Evolutionary conservation across 2,329 filamentous ascomycete species (phyloP).

Genomic region (Colletotrichum sansevieriae): DNA sequence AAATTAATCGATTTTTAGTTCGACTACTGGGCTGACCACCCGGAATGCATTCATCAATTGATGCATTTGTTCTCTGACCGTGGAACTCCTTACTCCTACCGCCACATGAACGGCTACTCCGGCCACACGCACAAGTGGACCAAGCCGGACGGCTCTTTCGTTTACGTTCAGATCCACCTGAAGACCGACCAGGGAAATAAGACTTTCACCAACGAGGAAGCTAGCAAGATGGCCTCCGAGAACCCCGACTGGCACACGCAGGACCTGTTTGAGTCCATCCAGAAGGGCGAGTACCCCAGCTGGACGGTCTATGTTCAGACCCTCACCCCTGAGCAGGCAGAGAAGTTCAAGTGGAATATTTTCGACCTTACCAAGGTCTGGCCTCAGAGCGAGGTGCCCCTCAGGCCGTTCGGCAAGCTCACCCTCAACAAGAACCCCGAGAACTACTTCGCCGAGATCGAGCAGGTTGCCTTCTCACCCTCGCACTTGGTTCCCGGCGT

Average conservation of each 20-base stretch:
- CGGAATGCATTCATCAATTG: conserved; percentile 73
- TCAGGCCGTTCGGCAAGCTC: conserved; percentile 71
- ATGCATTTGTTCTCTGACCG: conserved; percentile 77
- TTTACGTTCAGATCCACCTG: conserved; percentile 75
- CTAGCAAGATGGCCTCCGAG: conserved; percentile 63
- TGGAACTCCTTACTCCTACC: conserved; percentile 74
- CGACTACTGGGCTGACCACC: conserved; percentile 68
- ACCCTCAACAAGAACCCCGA: conserved; percentile 74
- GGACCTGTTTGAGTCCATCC: conserved; percentile 74
- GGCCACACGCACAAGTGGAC: conserved; percentile 75
- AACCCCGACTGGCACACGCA: conserved; percentile 74
- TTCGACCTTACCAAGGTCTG: conserved; percentile 80
- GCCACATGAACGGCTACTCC: conserved; percentile 77
- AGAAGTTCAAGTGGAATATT: conserved; percentile 72
- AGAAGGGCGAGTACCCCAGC: conserved; percentile 69
- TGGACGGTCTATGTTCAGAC: conserved; percentile 76
- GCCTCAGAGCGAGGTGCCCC: conserved; percentile 73
- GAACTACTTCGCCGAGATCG: conserved; percentile 79
- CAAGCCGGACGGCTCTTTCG: conserved; percentile 74
- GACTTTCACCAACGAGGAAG: conserved; percentile 70
- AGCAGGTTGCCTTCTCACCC: conserved; percentile 76
- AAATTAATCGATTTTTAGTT: conserved; percentile 51
- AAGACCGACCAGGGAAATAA: conserved; percentile 74
- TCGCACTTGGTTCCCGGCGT: conserved; percentile 74
- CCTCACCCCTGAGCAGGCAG: conserved; percentile 71